These are phyloP conservation scores for Selenicereus undatus DNA, from an alignment of 148 eudicot genomes.

Conservation along the genomic window DNA sequence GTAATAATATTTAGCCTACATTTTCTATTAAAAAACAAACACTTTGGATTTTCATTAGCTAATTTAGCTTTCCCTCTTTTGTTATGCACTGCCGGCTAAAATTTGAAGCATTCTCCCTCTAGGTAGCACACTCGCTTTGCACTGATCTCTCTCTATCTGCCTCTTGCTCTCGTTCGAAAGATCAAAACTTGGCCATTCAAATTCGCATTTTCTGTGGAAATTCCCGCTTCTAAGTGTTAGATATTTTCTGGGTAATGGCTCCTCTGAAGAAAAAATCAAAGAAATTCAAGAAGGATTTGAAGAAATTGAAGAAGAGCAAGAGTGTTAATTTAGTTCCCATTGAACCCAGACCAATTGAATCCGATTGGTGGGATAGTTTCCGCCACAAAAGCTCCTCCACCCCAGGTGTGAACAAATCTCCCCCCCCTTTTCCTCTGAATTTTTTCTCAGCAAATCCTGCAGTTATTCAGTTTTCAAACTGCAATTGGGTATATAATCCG, in stretches of 20 bases:
- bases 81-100: too few species aligned
- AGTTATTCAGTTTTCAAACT: neutral
- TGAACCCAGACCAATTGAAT: conserved; percentile 58
- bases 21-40: too few species aligned
- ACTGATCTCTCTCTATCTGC: too few species aligned
- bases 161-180: neutral
- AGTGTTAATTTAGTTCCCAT: conserved; percentile 44
- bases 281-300: conserved; percentile 44
- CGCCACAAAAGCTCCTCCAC: conserved; percentile 55
- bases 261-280: conserved; percentile 50
- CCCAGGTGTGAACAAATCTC: conserved; percentile 42
- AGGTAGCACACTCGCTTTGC: too few species aligned
- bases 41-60: too few species aligned
- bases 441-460: neutral
- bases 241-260: conserved; percentile 27
- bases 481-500: neutral
- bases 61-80: neutral
- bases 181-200: neutral
- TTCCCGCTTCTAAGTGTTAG: neutral
- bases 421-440: neutral
- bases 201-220: too few species aligned
- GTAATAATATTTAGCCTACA: too few species aligned
- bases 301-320: conserved; percentile 41
- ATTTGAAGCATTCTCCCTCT: neutral
- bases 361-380: conserved; percentile 96